These are phyloP conservation scores for Euryodendron excelsum DNA, from an alignment of 148 eudicot genomes.

Conservation along the genomic window DNA sequence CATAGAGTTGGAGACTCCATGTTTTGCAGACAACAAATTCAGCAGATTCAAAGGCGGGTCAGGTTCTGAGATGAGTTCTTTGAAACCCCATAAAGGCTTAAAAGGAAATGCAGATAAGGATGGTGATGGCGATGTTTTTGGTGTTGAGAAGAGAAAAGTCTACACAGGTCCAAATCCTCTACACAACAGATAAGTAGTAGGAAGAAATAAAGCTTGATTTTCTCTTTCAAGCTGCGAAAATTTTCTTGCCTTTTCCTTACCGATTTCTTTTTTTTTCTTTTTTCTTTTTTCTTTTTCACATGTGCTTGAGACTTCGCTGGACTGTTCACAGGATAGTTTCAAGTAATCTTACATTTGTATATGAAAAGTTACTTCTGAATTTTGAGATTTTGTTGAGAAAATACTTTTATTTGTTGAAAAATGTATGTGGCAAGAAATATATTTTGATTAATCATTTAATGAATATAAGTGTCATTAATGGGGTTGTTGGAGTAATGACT, in stretches of 20 bases:
- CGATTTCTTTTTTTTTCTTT: conserved; percentile 2
- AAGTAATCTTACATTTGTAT: conserved; percentile 16
- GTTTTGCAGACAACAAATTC: conserved; percentile 36
- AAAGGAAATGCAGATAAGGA: conserved; percentile 8
- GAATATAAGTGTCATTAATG: neutral
- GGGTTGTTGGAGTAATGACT: conserved; percentile 23
- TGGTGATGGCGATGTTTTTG: conserved; percentile 38
- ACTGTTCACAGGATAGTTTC: conserved; percentile 12
- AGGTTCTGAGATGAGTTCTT: conserved; percentile 5
- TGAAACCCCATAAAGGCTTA: conserved; percentile 22
- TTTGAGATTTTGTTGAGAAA: conserved; percentile 4
- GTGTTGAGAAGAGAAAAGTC: conserved; percentile 72
- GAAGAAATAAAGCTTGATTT: conserved; percentile 18
- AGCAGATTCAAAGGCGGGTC: conserved; percentile 32
- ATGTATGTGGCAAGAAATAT: neutral
- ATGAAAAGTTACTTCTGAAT: conserved; percentile 14
- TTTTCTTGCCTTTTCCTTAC: conserved; percentile 14
- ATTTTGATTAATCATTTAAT: neutral
- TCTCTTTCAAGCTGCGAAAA: conserved; percentile 26
- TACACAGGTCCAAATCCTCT: conserved; percentile 91
- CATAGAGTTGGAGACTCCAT: conserved; percentile 27
- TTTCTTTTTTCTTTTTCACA: neutral
- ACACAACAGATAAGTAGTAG: conserved; percentile 69
- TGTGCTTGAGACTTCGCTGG: conserved; percentile 15
- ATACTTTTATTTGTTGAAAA: neutral